phyloP scores from a whole-genome alignment of 805 yeast species.

The Peterozyma xylosa region DNA sequence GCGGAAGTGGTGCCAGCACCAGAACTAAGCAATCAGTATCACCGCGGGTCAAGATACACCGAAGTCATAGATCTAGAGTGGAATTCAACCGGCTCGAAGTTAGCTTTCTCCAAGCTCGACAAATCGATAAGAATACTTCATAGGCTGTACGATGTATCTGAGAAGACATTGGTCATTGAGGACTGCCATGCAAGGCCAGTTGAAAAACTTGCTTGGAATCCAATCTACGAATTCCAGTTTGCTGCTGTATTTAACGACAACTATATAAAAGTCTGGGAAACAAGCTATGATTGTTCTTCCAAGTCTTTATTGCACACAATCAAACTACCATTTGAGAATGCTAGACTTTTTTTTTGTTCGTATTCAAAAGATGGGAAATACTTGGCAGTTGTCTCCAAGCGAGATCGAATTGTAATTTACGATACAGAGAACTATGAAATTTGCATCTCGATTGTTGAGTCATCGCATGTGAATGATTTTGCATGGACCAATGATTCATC shows the following conservation, averaged over 20 bases:
- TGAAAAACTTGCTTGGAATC: constrained; percentile 37
- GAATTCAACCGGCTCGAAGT: constrained; percentile 32
- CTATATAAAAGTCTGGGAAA: constrained; percentile 34
- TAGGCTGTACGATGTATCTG: constrained; percentile 15
- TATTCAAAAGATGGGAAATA: constrained; percentile 33
- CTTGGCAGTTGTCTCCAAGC: constrained; percentile 29
- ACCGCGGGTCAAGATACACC: constrained; percentile 7
- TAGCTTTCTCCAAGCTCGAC: constrained; percentile 37
- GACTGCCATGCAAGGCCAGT: constrained; percentile 33
- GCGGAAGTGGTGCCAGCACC: too few species aligned
- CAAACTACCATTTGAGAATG: not conserved
- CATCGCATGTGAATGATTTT: constrained; percentile 28
- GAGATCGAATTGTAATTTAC: constrained; percentile 22
- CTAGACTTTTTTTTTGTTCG: constrained; percentile 12
- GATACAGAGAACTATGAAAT: constrained; percentile 22
- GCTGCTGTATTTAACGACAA: constrained; percentile 39
- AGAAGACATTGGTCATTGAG: constrained; percentile 28
- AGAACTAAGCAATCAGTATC: too few species aligned
- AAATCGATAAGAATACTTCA: constrained; percentile 25
- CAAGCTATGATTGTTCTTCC: constrained; percentile 21
- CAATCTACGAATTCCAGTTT: constrained; percentile 29
- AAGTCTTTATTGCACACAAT: constrained; percentile 9
- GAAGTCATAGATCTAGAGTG: constrained; percentile 30
- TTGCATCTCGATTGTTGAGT: constrained; percentile 16
- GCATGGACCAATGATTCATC: constrained; percentile 25